A percentile compares a stretch with the other conserved stretches of the same genome.
Evolutionary conservation across 805 yeast genomes (phyloP).

Genomic region (Lipomyces spencermartinsiae): DNA sequence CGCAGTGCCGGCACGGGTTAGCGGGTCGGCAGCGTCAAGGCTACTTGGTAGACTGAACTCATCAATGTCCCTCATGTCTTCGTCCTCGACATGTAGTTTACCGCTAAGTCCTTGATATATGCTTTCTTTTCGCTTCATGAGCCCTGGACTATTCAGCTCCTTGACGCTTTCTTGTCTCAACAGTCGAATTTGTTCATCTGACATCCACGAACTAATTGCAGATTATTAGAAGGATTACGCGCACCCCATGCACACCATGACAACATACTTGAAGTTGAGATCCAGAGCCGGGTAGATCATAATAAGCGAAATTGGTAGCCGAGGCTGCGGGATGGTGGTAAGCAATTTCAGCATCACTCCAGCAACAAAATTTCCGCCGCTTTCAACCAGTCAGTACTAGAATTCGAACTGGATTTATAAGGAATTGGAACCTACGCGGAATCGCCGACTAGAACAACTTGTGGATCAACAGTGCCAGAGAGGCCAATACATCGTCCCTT

Average conservation of each 20-base stretch:
- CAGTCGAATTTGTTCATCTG: slow-evolving; percentile 41
- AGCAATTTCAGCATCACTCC: slow-evolving; percentile 39
- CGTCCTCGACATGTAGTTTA: slow-evolving; percentile 21
- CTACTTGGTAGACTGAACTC: slow-evolving; percentile 22
- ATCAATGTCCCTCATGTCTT: slow-evolving; percentile 9
- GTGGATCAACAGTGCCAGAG: slow-evolving; percentile 36
- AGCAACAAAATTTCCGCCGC: slow-evolving; percentile 43
- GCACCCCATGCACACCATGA: background rate
- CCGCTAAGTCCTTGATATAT: slow-evolving; percentile 34
- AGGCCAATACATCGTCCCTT: slow-evolving; percentile 41
- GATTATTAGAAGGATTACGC: background rate
- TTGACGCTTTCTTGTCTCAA: slow-evolving; percentile 38
- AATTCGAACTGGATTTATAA: background rate
- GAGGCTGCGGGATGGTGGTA: slow-evolving; percentile 15
- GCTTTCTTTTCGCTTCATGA: slow-evolving; percentile 38
- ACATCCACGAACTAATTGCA: slow-evolving; percentile 36
- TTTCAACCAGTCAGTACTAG: slow-evolving; percentile 10
- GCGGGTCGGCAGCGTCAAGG: slow-evolving; percentile 7
- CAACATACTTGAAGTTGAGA: slow-evolving; percentile 41
- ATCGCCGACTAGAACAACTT: slow-evolving; percentile 40
- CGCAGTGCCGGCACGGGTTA: background rate
- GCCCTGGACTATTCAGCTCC: slow-evolving; percentile 32
- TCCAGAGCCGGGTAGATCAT: slow-evolving; percentile 44
- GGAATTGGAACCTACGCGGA: slow-evolving; percentile 38
- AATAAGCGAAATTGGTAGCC: slow-evolving; percentile 41